Percentiles rank a stretch among this genome's conserved stretches.
These are phyloP conservation scores for Fusarium devonianum DNA, from an alignment of 2,329 filamentous ascomycete species.

Conservation along the genomic window DNA sequence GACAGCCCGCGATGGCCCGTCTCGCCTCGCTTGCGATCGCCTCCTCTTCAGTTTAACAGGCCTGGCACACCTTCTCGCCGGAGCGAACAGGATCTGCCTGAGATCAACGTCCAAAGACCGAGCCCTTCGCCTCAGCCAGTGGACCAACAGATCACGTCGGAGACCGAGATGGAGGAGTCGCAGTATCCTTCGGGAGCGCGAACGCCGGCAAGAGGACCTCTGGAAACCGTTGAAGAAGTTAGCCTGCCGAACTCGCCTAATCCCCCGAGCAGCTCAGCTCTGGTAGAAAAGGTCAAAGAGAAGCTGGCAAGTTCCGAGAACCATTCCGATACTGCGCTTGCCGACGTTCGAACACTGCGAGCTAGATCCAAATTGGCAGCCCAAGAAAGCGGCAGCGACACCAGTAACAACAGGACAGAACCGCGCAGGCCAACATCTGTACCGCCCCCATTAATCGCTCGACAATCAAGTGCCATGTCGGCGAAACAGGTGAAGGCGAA, in stretches of 20 bases:
- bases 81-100: slow-evolving; percentile 58
- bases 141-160: slow-evolving; percentile 51
- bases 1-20: slow-evolving; percentile 76
- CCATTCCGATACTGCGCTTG: slow-evolving; percentile 51
- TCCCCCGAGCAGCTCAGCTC: slow-evolving; percentile 52
- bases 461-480: slow-evolving; percentile 69
- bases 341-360: slow-evolving; percentile 53
- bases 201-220: slow-evolving; percentile 67
- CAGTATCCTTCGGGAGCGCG: slow-evolving; percentile 59
- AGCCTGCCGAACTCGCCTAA: slow-evolving; percentile 77
- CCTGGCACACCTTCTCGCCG: slow-evolving; percentile 55
- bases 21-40: slow-evolving; percentile 79
- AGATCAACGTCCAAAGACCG: slow-evolving; percentile 61
- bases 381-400: slow-evolving; percentile 72
- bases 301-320: slow-evolving; percentile 53
- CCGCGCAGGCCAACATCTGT: slow-evolving; percentile 53
- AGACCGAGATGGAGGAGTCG: slow-evolving; percentile 62
- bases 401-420: slow-evolving; percentile 58
- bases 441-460: slow-evolving; percentile 63
- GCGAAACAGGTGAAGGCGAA: slow-evolving; percentile 75
- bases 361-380: slow-evolving; percentile 55
- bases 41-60: slow-evolving; percentile 66
- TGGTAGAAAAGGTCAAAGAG: slow-evolving; percentile 60
- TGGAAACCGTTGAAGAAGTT: slow-evolving; percentile 93
- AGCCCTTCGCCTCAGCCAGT: slow-evolving; percentile 56